Base-by-base conservation (phyloP, 805 yeast genomes). In the Monosporozyma siamensis region DNA sequence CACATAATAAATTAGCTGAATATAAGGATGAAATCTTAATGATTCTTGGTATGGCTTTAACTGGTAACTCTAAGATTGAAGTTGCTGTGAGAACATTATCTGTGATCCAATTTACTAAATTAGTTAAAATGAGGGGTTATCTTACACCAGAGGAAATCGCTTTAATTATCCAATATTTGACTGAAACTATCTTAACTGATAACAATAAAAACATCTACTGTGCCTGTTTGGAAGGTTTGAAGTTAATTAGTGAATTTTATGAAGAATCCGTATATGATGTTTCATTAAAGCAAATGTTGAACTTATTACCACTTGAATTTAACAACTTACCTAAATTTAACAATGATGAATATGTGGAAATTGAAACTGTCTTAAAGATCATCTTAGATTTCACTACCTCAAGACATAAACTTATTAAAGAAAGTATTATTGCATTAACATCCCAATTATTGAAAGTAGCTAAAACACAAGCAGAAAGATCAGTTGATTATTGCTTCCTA, bases 21-120 rank as follows among this genome's bases (percentile, higher is more conserved):
- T 74, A 65, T 57, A 79, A 82, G 47, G 95, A 88, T 52, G 78
- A 78, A 31, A 65, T 89, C 12, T 62, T 88, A 24, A 75, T 79
- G 42, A 65, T 81, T 34, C 59, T 86, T 49, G 78, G 88, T n/a
- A 80, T 76, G 53, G 71, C 85, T 4, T 67, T 89, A 39, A 74
- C 81, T 56, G 72, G 82, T 0, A 71, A 84, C 0, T 77, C 95
- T 0, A 71, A 70, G 26, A 64, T 75, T 24, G 95, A 85, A 52
- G 79, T 78, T 9, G 75, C 88, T 1, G 67, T 87, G 44, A 71
- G 87, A 52, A 70, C 82, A 22, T 64, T 81, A 32, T 75, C 92
- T 1, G 66, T 83, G 23, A 75, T 75, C 42, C 84, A 82, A 36
- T 68, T 87, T 40, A 69, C 78, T 0, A 75, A 76, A 40, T 54